Base-by-base conservation (phyloP, 2,329 filamentous ascomycete species). In the Neonectria faginata region DNA sequence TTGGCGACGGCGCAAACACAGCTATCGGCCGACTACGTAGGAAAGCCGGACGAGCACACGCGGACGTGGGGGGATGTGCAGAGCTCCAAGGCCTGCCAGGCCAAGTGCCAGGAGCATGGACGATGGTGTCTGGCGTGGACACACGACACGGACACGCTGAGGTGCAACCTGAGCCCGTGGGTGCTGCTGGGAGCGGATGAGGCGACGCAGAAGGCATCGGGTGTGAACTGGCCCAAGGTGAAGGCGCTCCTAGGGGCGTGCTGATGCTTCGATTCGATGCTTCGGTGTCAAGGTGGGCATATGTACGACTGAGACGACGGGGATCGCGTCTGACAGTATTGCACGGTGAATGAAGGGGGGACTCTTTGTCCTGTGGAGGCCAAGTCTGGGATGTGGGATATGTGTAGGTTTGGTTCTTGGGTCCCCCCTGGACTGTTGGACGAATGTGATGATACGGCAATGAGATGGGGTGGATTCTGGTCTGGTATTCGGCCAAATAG, bases 121-220 rank as follows among this genome's bases (percentile, higher is more conserved):
- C 72, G 69, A 29, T 73, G 74, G 63, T 87, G 85, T 65, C 74
- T 87, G 58, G 84, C 85, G 25, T 87, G 85, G 85, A 81, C 80
- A 27, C 86, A 82, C 76, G 80, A 85, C 36, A 75, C 77, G 54
- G 70, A 68, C 29, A 74, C 67, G 22, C 72, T 76, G 67, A 70
- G 75, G 62, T 87, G 85, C 73, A 77, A 81, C 66, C 77, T 76
- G 53, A 83, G 82, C 41, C 83, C 84, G 22, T 87, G 84, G 85
- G 74, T 85, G 57, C 79, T 85, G 42, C 73, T 86, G 2, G 85
- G 84, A 20, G 68, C 69, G 3, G 64, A 67, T 25, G 69, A 61
- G 51, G 74, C 70, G 52, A 68, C 63, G 57, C 68, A 60, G 36
- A 74, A 73, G 57, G 64, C 72, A 44, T 78, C 78, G 31, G 78